A percentile compares a stretch with the other conserved stretches of the same genome.
phyloP scores from a whole-genome alignment of 441 rosid genomes.

The Pelargonium hybrid region DNA sequence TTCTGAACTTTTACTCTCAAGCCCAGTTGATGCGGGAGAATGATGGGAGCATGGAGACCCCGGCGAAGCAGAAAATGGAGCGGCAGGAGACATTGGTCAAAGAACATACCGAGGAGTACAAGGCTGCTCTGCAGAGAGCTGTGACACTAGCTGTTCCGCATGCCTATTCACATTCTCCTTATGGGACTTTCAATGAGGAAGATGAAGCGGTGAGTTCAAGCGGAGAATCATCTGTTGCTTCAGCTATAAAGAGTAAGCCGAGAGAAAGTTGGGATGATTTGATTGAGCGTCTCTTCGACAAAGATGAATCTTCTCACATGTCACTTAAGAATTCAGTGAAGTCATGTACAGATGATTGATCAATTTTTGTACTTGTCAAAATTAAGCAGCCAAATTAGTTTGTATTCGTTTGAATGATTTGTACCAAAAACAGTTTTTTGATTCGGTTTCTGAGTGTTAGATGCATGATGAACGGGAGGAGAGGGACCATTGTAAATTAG shows the following conservation, averaged over 20 bases:
- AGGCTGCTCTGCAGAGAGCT: slow-evolving; percentile 74
- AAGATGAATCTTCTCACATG: slow-evolving; percentile 56
- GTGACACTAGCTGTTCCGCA: slow-evolving; percentile 68
- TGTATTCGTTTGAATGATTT: not conserved
- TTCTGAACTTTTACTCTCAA: not conserved
- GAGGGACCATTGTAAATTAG: not conserved
- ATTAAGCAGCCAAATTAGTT: not conserved
- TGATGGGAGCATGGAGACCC: slow-evolving; percentile 53
- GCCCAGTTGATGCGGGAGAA: slow-evolving; percentile 70
- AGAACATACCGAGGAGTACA: slow-evolving; percentile 65
- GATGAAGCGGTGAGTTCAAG: slow-evolving; percentile 31
- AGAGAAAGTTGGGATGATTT: slow-evolving; percentile 62
- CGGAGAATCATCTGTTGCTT: slow-evolving; percentile 27
- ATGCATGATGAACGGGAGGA: not conserved
- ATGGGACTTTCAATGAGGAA: slow-evolving; percentile 62
- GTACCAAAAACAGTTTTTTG: not conserved
- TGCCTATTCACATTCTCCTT: slow-evolving; percentile 47
- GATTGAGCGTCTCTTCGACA: slow-evolving; percentile 59
- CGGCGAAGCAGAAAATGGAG: slow-evolving; percentile 76
- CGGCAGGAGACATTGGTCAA: slow-evolving; percentile 59
- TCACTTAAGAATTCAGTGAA: slow-evolving; percentile 29
- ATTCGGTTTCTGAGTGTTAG: not conserved
- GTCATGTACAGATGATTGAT: slow-evolving; percentile 27
- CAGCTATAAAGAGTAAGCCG: slow-evolving; percentile 24
- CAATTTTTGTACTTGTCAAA: not conserved